Evolutionary conservation across 805 yeast genomes (phyloP), one percentile per base, ranked within the genome.

Genomic region (Ogataea pini): DNA sequence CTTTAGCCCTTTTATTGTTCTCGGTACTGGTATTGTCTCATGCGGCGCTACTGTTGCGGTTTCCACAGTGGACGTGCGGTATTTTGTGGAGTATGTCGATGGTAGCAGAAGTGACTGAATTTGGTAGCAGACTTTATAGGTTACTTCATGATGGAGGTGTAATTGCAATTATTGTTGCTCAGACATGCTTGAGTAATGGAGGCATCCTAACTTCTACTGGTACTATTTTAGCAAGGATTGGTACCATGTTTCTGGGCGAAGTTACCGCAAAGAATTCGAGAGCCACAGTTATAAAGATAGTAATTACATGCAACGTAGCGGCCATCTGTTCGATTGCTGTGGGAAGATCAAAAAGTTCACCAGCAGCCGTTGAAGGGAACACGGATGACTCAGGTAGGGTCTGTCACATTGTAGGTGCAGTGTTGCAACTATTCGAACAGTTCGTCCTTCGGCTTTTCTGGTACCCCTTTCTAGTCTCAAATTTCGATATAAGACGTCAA

Each of bases 131-230:
- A 44, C 61, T 76, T 1, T 54, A 77, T 47, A 72, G 84, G 1
- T 71, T 75, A 14, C 56, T 63, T 37, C 60, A 76, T 52, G 43
- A 55, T 19, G 33, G 44, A 12, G 58, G 64, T 32, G 50, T 65
- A 28, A 64, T 75, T 42, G 70, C 73, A 24, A 89, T 73, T 59
- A 58, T 85, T 36, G 67, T 83, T 56, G 94, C 89, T 64, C 77
- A 84, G 54, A 76, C 83, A 47, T 74, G 83, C 57, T 68, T 87
- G 44, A 86, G 89, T 0, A 67, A 89, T 36, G 91, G 89, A 0
- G 96, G 96, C 0, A 88, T 87, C 9, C 83, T 88, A 62, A 71
- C 86, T 36, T 83, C 86, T 85, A 96, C 85, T 3, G 95, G 91
- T 1, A 72, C 88, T 2, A 89, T 89, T 67, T 82, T 75, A 54